A percentile compares a stretch with the other conserved stretches of the same genome.
phyloP scores from a whole-genome alignment of 371 early-diverging fungal species.

The Haplosporangium sp. region DNA sequence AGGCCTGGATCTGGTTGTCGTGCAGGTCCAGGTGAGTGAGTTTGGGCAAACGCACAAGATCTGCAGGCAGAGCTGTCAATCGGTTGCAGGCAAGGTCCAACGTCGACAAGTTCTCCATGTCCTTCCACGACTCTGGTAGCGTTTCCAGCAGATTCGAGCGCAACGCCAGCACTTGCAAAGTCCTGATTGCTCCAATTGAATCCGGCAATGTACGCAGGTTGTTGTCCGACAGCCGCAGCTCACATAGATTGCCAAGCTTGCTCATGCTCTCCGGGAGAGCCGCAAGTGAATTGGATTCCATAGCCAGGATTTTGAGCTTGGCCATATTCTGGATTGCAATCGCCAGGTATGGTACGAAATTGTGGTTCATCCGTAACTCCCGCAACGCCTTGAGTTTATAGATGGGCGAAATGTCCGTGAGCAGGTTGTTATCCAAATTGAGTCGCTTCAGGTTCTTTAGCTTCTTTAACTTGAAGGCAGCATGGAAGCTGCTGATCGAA shows the following conservation, averaged over 20 bases:
- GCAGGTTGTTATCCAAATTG: conserved; percentile 57
- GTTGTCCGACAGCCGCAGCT: conserved; percentile 52
- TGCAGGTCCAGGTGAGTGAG: conserved; percentile 69
- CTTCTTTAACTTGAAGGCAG: conserved; percentile 56
- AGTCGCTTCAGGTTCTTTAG: conserved; percentile 53
- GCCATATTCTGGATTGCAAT: conserved; percentile 60
- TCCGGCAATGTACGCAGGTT: conserved; percentile 56
- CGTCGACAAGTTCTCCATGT: conserved; percentile 59
- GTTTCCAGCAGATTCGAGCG: conserved; percentile 62
- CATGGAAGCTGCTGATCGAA: conserved; percentile 56
- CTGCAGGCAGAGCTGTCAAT: conserved; percentile 40
- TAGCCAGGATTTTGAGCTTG: conserved; percentile 59
- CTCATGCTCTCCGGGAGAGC: conserved; percentile 56
- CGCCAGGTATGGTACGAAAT: conserved; percentile 46
- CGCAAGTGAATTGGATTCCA: conserved; percentile 62
- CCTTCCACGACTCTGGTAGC: conserved; percentile 58
- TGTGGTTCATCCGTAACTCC: conserved; percentile 53
- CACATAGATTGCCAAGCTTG: conserved; percentile 56
- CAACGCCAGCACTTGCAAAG: conserved; percentile 59
- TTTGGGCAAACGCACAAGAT: conserved; percentile 58
- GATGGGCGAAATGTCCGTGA: conserved; percentile 55
- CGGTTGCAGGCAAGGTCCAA: conserved; percentile 59
- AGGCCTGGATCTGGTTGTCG: conserved; percentile 63
- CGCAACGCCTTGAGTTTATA: conserved; percentile 66
- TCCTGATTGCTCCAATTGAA: conserved; percentile 58